Conservation (phyloP, 2,329 filamentous ascomycete genomes). For the Clonostachys sp. region DNA sequence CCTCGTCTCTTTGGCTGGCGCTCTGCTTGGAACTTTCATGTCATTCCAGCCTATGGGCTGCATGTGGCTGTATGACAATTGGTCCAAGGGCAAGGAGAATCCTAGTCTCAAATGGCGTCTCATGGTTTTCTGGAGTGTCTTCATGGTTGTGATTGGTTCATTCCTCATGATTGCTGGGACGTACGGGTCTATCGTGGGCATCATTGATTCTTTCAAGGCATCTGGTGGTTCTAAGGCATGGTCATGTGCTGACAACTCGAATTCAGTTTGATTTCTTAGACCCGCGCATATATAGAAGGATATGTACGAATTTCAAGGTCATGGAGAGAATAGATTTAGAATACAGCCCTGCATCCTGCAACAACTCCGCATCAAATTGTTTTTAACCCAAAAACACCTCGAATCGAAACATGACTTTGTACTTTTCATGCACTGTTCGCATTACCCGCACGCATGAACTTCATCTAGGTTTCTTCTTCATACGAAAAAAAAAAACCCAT, state of each 20-base stretch:
- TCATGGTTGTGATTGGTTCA: slow-evolving; percentile 9
- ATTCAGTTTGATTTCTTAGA: slow-evolving; percentile 6
- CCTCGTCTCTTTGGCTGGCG: slow-evolving; percentile 16
- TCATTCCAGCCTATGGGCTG: slow-evolving; percentile 20
- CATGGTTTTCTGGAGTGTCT: slow-evolving; percentile 7
- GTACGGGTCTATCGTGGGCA: slow-evolving; percentile 32
- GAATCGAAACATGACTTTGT: too few relatives aligned
- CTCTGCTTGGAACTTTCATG: slow-evolving; percentile 16
- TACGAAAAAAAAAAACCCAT: too few relatives aligned
- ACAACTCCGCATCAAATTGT: too few relatives aligned
- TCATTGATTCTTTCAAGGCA: slow-evolving; percentile 22
- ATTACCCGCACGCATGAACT: too few relatives aligned
- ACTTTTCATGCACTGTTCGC: too few relatives aligned
- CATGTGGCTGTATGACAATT: slow-evolving; percentile 39
- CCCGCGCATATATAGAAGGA: too few relatives aligned
- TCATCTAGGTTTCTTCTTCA: too few relatives aligned
- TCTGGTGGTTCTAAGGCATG: slow-evolving; percentile 27
- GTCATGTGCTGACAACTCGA: slow-evolving; percentile 37
- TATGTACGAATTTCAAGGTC: too few relatives aligned
- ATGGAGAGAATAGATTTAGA: too few relatives aligned
- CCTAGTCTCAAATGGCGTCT: background rate
- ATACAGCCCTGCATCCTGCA: too few relatives aligned
- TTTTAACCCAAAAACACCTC: too few relatives aligned
- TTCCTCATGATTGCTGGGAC: slow-evolving; percentile 39
- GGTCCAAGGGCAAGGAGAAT: slow-evolving; percentile 6